Conservation (phyloP, 1,284 basidiomycete species). For the Serendipita sp. region DNA sequence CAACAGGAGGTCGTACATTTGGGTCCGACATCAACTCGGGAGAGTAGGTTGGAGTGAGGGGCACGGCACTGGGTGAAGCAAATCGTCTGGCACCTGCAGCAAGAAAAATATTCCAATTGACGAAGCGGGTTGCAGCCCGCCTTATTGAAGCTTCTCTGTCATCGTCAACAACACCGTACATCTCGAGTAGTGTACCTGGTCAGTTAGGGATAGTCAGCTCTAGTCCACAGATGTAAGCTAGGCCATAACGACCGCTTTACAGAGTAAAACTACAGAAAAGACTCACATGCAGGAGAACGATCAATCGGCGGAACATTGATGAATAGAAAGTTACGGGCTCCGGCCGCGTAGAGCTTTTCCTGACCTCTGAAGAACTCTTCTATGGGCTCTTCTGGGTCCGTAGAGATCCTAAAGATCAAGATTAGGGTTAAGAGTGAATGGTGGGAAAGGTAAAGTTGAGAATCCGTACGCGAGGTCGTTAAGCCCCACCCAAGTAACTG, state of each 20-base stretch:
- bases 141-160: neutral
- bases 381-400: neutral
- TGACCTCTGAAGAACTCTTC: slow-evolving; percentile 28
- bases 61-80: slow-evolving; percentile 12
- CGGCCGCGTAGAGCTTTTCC: slow-evolving; percentile 32
- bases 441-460: slow-evolving; percentile 9
- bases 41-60: neutral
- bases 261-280: neutral
- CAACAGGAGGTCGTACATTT: neutral
- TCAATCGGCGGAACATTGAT: slow-evolving; percentile 48
- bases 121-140: slow-evolving; percentile 15
- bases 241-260: neutral
- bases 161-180: neutral
- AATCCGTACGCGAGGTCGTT: slow-evolving; percentile 41
- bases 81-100: slow-evolving; percentile 24
- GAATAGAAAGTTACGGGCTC: slow-evolving; percentile 49
- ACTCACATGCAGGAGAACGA: slow-evolving; percentile 30
- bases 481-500: slow-evolving; percentile 51
- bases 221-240: neutral
- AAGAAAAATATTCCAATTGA: slow-evolving; percentile 34
- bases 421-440: neutral
- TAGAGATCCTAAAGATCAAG: neutral
- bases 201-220: neutral
- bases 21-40: neutral
- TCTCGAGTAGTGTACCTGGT: slow-evolving; percentile 1